A percentile compares a stretch with the other conserved stretches of the same genome.
These are phyloP conservation scores for Ophiostoma quercus DNA, from an alignment of 2,329 filamentous ascomycete species.

Conservation along the genomic window DNA sequence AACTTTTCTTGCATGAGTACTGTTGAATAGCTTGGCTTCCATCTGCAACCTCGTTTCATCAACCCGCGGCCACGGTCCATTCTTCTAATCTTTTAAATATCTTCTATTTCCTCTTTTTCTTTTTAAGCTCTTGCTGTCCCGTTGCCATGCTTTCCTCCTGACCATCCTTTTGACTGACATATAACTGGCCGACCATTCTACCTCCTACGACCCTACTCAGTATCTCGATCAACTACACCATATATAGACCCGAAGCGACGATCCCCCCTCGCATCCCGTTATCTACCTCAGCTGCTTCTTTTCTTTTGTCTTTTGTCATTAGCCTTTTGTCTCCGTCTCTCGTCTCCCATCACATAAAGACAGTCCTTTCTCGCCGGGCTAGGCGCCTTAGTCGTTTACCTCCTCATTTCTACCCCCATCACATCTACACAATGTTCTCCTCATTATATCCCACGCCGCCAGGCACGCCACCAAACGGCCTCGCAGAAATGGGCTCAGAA, in stretches of 20 bases:
- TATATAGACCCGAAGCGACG: background rate
- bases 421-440: conserved; percentile 2
- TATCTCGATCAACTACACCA: background rate
- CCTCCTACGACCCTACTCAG: background rate
- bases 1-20: background rate
- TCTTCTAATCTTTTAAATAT: background rate
- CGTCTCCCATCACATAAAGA: background rate
- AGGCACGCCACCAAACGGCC: conserved; percentile 14
- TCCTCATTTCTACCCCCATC: background rate
- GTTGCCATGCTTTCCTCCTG: background rate
- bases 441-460: background rate
- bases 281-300: background rate
- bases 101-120: background rate
- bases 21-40: background rate
- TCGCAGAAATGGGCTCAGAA: conserved; percentile 3
- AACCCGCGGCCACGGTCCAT: background rate
- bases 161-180: background rate
- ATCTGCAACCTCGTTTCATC: background rate
- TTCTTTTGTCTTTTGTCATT: background rate
- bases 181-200: background rate
- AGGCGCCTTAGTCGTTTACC: background rate
- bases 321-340: background rate
- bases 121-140: background rate
- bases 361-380: background rate
- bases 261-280: background rate